Conservation (phyloP, 2,329 filamentous ascomycete genomes). For the Colletotrichum incanum region DNA sequence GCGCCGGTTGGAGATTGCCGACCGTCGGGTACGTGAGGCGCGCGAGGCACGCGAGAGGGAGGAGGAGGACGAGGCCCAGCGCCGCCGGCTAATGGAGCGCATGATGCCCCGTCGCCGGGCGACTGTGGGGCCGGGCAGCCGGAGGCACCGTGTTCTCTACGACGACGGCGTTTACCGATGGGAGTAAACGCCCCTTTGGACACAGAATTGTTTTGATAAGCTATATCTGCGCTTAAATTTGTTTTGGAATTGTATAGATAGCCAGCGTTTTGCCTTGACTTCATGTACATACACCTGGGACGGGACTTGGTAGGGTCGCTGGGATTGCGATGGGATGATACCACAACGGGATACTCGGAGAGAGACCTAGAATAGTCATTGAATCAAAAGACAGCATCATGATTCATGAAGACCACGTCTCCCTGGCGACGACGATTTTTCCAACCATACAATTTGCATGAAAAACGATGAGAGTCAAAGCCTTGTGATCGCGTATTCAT, state of each 20-base stretch:
- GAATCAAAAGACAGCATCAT: conserved; percentile 12
- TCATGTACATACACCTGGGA: conserved; percentile 17
- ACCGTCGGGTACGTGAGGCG: conserved; percentile 51
- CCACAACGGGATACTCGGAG: background rate
- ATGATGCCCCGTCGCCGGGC: conserved; percentile 57
- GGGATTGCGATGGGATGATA: conserved; percentile 26
- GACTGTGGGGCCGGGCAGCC: conserved; percentile 55
- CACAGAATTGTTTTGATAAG: background rate
- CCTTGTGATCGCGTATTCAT: conserved; percentile 31
- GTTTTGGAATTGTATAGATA: conserved; percentile 17
- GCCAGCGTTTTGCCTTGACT: conserved; percentile 26
- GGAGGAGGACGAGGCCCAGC: conserved; percentile 58
- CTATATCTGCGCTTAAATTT: background rate
- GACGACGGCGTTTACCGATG: conserved; percentile 58
- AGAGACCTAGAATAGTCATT: conserved; percentile 9
- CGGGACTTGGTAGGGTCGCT: background rate
- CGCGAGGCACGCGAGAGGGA: conserved; percentile 52
- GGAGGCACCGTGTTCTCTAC: conserved; percentile 55
- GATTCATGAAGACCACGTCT: background rate
- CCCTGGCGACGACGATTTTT: background rate
- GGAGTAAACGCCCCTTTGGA: conserved; percentile 51
- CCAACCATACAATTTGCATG: background rate
- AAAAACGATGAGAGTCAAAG: background rate
- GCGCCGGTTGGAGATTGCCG: conserved; percentile 50
- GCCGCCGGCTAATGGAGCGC: conserved; percentile 57